Conservation (phyloP, 202 grass and related monocot genomes). For the Setaria italica region DNA sequence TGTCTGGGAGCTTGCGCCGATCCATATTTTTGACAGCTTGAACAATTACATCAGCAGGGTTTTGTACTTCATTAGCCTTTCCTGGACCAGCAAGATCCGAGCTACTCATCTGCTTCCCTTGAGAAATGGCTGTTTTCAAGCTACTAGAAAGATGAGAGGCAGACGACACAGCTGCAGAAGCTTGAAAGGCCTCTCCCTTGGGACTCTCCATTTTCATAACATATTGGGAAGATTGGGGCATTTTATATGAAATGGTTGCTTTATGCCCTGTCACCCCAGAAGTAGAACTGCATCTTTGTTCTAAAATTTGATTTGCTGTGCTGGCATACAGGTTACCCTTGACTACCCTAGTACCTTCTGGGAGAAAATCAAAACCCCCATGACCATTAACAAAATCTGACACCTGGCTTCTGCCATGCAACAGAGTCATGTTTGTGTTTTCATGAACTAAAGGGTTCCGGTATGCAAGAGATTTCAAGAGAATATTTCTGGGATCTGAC, state of each 20-base stretch:
- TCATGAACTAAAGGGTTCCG: constrained; percentile 47
- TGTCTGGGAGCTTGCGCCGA: constrained; percentile 36
- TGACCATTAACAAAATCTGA: constrained; percentile 40
- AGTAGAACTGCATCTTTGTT: constrained; percentile 49
- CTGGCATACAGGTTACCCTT: constrained; percentile 49
- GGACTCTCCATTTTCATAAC: constrained; percentile 43
- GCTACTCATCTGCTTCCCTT: constrained; percentile 42
- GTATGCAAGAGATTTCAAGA: constrained; percentile 49
- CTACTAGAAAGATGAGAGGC: constrained; percentile 42
- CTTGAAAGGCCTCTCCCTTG: constrained; percentile 55
- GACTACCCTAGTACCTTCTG: constrained; percentile 39
- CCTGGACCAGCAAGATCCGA: constrained; percentile 41
- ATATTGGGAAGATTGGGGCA: constrained; percentile 50
- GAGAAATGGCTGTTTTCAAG: constrained; percentile 38
- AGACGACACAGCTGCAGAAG: constrained; percentile 38
- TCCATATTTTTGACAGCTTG: constrained; percentile 51
- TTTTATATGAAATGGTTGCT: constrained; percentile 37
- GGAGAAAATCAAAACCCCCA: constrained; percentile 53
- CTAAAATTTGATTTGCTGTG: constrained; percentile 42
- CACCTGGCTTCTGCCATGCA: constrained; percentile 48
- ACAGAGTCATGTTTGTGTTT: constrained; percentile 44
- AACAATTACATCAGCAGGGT: constrained; percentile 44
- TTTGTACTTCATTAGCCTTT: constrained; percentile 53
- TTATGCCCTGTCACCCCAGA: constrained; percentile 50
- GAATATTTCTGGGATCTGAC: constrained; percentile 47